These are phyloP conservation scores for Barnettozyma siamensis DNA, from an alignment of 805 yeast genomes.

Conservation along the genomic window DNA sequence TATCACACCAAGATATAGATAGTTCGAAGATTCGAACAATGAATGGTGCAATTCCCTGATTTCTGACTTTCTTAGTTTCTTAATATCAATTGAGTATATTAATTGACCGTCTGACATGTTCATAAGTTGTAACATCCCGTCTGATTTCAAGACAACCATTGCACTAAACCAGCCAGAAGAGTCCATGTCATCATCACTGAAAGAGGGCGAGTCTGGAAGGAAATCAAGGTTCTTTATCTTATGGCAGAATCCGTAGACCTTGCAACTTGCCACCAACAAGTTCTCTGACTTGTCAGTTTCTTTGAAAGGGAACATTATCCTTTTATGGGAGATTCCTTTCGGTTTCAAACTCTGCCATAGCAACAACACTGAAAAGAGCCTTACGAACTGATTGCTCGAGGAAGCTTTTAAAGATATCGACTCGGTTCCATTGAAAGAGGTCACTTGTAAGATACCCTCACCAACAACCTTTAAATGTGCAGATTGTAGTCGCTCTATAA, in stretches of 20 bases:
- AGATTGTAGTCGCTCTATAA: slow-evolving; percentile 6
- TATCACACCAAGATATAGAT: slow-evolving; percentile 52
- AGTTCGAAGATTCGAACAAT: slow-evolving; percentile 52
- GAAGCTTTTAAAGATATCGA: slow-evolving; percentile 17
- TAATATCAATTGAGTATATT: slow-evolving; percentile 53
- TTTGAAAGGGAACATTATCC: slow-evolving; percentile 15
- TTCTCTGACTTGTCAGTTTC: slow-evolving; percentile 25
- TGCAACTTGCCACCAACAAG: slow-evolving; percentile 57
- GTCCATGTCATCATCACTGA: slow-evolving; percentile 6
- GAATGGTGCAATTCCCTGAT: slow-evolving; percentile 60
- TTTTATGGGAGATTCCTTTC: slow-evolving; percentile 46
- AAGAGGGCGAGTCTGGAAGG: slow-evolving; percentile 14
- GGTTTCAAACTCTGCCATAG: slow-evolving; percentile 55
- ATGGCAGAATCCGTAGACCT: slow-evolving; percentile 48
- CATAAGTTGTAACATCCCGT: slow-evolving; percentile 56
- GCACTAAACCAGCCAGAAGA: slow-evolving; percentile 67
- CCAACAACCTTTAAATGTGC: not conserved
- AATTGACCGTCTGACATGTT: slow-evolving; percentile 60
- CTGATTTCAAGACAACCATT: slow-evolving; percentile 61
- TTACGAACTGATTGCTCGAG: slow-evolving; percentile 30
- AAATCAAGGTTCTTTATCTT: slow-evolving; percentile 16
- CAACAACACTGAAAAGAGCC: slow-evolving; percentile 38
- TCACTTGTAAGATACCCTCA: slow-evolving; percentile 3
- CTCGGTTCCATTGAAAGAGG: slow-evolving; percentile 3
- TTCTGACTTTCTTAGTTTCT: slow-evolving; percentile 49